phyloP scores from a whole-genome alignment of 2,329 filamentous ascomycete genomes.

The Gremmenia infestans region DNA sequence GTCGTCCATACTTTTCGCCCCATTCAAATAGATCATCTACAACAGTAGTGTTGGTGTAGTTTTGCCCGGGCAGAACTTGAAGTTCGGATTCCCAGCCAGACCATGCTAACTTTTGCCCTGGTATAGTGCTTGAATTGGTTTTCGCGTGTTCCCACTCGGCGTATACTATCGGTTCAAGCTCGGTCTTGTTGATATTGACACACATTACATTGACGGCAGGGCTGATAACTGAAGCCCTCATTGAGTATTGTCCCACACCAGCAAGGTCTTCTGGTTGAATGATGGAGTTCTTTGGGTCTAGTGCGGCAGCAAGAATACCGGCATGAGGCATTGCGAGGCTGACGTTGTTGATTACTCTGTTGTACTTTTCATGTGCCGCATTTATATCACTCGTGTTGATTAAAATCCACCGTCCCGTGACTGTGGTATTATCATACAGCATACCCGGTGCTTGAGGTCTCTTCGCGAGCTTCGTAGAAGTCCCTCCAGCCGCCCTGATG shows the following conservation, averaged over 20 bases:
- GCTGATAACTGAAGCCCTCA: constrained; percentile 64
- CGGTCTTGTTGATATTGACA: constrained; percentile 54
- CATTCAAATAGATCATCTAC: constrained; percentile 70
- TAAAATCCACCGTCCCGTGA: constrained; percentile 66
- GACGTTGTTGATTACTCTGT: constrained; percentile 67
- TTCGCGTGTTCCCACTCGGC: constrained; percentile 48
- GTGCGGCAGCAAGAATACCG: constrained; percentile 60
- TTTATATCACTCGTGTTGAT: constrained; percentile 47
- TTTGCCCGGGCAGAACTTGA: constrained; percentile 28
- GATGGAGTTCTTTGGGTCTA: constrained; percentile 56
- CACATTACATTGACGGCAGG: constrained; percentile 71
- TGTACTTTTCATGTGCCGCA: constrained; percentile 42
- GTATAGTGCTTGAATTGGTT: constrained; percentile 31
- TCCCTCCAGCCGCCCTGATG: constrained; percentile 40
- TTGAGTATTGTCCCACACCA: constrained; percentile 63
- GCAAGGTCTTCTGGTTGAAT: constrained; percentile 61
- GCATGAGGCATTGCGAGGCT: constrained; percentile 73
- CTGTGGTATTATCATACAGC: constrained; percentile 67
- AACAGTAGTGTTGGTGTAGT: constrained; percentile 50
- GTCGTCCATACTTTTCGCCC: constrained; percentile 47
- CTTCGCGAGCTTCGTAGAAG: constrained; percentile 35
- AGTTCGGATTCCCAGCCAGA: constrained; percentile 38
- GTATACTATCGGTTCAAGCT: constrained; percentile 62
- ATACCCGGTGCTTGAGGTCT: constrained; percentile 59
- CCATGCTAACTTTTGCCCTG: constrained; percentile 32